These are phyloP conservation scores for Aspergillus pseudonomiae DNA, from an alignment of 2,329 filamentous ascomycete genomes.

Conservation along the genomic window DNA sequence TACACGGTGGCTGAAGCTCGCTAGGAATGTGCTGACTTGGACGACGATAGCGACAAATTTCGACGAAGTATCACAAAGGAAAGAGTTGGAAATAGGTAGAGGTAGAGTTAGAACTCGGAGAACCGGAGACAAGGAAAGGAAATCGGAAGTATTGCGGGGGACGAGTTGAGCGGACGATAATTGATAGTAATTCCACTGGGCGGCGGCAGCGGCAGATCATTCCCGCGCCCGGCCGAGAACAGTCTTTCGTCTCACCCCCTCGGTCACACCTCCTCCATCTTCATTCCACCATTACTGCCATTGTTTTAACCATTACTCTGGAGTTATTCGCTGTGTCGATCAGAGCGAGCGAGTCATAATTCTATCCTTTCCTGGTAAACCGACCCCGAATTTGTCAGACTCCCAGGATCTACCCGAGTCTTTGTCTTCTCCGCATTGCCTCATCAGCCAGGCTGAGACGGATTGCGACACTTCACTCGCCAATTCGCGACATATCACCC, in stretches of 20 bases:
- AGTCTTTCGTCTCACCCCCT: slow-evolving; percentile 8
- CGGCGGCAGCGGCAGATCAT: slow-evolving; percentile 19
- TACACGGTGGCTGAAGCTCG: slow-evolving; percentile 19
- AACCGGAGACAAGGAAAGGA: slow-evolving; percentile 22
- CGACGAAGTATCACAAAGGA: slow-evolving; percentile 7
- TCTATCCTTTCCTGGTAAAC: background rate
- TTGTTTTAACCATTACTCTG: background rate
- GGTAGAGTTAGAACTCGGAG: slow-evolving; percentile 11
- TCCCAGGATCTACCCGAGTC: background rate
- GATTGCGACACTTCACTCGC: slow-evolving; percentile 7
- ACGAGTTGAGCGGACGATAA: slow-evolving; percentile 11
- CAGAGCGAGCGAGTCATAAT: background rate
- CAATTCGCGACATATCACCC: slow-evolving; percentile 5
- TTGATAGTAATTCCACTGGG: slow-evolving; percentile 2
- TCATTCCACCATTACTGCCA: background rate
- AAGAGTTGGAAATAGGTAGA: slow-evolving; percentile 15
- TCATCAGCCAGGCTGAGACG: slow-evolving; percentile 3
- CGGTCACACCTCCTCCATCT: slow-evolving; percentile 3
- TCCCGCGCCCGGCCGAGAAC: slow-evolving; percentile 10
- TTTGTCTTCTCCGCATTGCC: slow-evolving; percentile 15
- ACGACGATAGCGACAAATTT: background rate
- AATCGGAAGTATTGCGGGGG: slow-evolving; percentile 15
- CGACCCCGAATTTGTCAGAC: slow-evolving; percentile 3
- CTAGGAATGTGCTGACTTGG: background rate
- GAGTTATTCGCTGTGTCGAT: background rate